Percentiles rank a stretch among this genome's conserved stretches.
Conservation (phyloP, 371 early-diverging fungal genomes). For the Mucor ambiguus region DNA sequence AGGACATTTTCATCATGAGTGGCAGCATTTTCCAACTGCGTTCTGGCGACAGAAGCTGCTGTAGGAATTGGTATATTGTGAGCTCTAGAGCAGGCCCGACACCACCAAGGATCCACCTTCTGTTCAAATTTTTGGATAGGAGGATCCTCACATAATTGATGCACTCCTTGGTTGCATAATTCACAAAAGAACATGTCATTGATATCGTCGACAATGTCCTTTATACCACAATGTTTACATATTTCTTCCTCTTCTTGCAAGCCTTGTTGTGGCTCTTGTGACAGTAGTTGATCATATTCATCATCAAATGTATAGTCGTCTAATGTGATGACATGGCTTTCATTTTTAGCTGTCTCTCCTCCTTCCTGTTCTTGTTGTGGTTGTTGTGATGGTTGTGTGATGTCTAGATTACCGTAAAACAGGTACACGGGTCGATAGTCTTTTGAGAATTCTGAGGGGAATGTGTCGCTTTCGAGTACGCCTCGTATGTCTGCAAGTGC, state of each 20-base stretch:
- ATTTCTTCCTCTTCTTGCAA: slow-evolving; percentile 23
- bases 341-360: background rate
- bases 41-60: background rate
- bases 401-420: slow-evolving; percentile 38
- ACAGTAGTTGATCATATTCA: slow-evolving; percentile 1
- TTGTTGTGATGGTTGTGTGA: slow-evolving; percentile 4
- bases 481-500: slow-evolving; percentile 31
- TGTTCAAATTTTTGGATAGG: slow-evolving; percentile 40
- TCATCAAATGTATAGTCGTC: slow-evolving; percentile 46
- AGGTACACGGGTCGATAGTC: slow-evolving; percentile 43
- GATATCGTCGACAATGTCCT: slow-evolving; percentile 33
- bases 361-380: background rate
- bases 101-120: slow-evolving; percentile 50
- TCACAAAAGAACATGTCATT: slow-evolving; percentile 55
- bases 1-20: background rate
- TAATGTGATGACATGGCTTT: slow-evolving; percentile 25
- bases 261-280: slow-evolving; percentile 1
- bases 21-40: background rate
- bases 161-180: slow-evolving; percentile 41
- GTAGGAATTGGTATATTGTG: slow-evolving; percentile 36
- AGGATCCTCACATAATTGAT: slow-evolving; percentile 50
- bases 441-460: slow-evolving; percentile 19
- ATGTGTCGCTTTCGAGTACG: background rate
- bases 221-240: slow-evolving; percentile 44
- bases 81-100: slow-evolving; percentile 36